phyloP scores from a whole-genome alignment of 176 grass and related monocot genomes.

The Triticum turgidum region DNA sequence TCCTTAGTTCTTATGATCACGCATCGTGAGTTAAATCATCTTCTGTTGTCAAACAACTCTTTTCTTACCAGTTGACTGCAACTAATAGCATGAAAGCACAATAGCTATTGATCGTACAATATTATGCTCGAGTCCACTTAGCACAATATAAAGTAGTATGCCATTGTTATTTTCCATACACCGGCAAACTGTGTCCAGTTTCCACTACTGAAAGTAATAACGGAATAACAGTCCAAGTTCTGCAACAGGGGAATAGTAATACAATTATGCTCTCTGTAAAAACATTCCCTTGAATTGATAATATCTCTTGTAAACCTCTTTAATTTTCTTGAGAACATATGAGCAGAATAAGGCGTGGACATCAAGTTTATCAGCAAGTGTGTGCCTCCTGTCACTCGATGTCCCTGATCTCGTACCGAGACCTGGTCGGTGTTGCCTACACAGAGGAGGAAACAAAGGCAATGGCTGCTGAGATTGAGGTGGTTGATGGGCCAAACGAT shows the following conservation, averaged over 20 bases:
- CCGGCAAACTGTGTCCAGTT: too few relatives aligned
- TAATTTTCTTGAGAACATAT: neutral
- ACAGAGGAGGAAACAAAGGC: constrained; percentile 95
- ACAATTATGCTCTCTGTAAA: neutral
- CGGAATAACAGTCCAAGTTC: neutral
- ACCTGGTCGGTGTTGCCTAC: constrained; percentile 93
- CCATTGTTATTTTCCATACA: too few relatives aligned
- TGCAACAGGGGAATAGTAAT: neutral
- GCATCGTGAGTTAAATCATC: constrained; percentile 70
- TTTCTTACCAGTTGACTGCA: too few relatives aligned
- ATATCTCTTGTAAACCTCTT: neutral
- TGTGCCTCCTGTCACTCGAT: constrained; percentile 97
- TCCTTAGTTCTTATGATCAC: constrained; percentile 95
- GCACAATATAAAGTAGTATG: too few relatives aligned
- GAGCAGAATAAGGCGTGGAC: constrained; percentile 87
- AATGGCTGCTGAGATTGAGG: constrained; percentile 99
- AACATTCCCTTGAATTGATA: neutral
- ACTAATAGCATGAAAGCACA: too few relatives aligned
- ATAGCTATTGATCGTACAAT: too few relatives aligned
- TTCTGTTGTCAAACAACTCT: neutral
- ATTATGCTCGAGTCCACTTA: too few relatives aligned
- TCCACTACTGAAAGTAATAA: too few relatives aligned
- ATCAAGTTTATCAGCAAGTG: constrained; percentile 97
- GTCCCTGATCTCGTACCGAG: constrained; percentile 90
- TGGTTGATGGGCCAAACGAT: constrained; percentile 90